These are phyloP conservation scores for Darksidea phi DNA, from an alignment of 495 filamentous ascomycete species.

Conservation along the genomic window DNA sequence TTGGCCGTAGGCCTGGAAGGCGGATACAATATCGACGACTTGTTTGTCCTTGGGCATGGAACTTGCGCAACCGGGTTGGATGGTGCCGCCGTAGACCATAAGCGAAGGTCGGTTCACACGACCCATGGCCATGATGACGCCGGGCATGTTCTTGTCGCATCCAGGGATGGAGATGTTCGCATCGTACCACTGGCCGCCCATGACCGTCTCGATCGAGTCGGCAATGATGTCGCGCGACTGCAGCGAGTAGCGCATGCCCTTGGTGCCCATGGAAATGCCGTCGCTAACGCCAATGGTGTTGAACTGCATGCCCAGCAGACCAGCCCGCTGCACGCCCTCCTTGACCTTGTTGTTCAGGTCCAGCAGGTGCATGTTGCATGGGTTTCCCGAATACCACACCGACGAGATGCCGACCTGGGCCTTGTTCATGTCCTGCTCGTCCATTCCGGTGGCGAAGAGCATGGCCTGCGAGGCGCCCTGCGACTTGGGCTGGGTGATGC, in stretches of 20 bases:
- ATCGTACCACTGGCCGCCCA: conserved; percentile 99
- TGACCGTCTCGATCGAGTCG: conserved; percentile 97
- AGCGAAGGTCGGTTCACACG: conserved; percentile 87
- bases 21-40: conserved; percentile 89
- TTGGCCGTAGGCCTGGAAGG: conserved; percentile 97
- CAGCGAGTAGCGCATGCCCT: conserved; percentile 90
- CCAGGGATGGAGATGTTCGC: conserved; percentile 98
- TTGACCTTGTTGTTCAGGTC: conserved; percentile 79
- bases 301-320: conserved; percentile 66
- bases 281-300: conserved; percentile 96
- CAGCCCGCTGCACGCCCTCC: conserved; percentile 68
- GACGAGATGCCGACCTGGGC: conserved; percentile 97
- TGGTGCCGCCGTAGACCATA: conserved; percentile 97
- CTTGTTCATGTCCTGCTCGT: conserved; percentile 82
- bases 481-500: conserved; percentile 91
- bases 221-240: conserved; percentile 95
- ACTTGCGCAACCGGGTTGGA: conserved; percentile 77
- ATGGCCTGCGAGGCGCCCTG: conserved; percentile 98
- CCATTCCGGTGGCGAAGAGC: conserved; percentile 91
- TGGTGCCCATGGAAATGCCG: conserved; percentile 76
- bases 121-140: conserved; percentile 97
- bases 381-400: conserved; percentile 88
- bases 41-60: conserved; percentile 63
- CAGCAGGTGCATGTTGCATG: conserved; percentile 98
- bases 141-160: conserved; percentile 99